Base-by-base conservation (phyloP, 2,329 filamentous ascomycete species). In the Aspergillus sp. region DNA sequence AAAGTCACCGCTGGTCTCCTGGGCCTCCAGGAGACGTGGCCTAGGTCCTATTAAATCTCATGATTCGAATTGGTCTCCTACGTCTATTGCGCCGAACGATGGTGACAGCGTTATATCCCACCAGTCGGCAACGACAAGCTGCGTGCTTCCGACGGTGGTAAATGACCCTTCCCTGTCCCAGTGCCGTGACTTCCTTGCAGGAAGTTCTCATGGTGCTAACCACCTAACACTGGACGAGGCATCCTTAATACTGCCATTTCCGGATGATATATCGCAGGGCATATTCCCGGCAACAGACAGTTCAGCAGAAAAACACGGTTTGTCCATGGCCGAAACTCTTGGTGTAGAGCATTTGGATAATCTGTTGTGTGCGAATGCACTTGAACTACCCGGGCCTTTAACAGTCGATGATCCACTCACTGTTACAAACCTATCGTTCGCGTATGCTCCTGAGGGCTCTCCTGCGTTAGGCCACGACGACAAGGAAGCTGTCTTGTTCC, bases 1-100 rank as follows among this genome's bases (percentile, higher is more conserved):
- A 6, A 55, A 51, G 31, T 47, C 55, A 4, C 55, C 58, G 6
- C n/a, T 60, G 27, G 47, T 51, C 11, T 52, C 55, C 35, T 48
- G 58, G 14, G 47, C 55, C 11, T 52, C 55, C 35, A 52, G 58
- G 14, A 47, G 55, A 39, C 41, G 58, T 31, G 58, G 58, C 8
- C 49, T 58, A 14, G 55, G 58, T 3, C 58, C 58, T 4, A 52
- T 60, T n/a, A 60, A 60, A 46, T 37, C 57, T 44, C 43, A 48
- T 6, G 14, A 55, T 33, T 21, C 27, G 24, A 27, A 35, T 19
- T 60, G 55, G 58, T 44, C 47, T 12, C 58, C 58, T 3, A 33
- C 48, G 1, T 45, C 51, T 11, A 60, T 60, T 21, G 21, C 52
- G 3, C 52, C 58, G 6, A 52, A 43, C 3, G 19, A 17, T n/a